These are phyloP conservation scores for Syzygium oleosum DNA, from an alignment of 345 rosid genomes.

Conservation along the genomic window DNA sequence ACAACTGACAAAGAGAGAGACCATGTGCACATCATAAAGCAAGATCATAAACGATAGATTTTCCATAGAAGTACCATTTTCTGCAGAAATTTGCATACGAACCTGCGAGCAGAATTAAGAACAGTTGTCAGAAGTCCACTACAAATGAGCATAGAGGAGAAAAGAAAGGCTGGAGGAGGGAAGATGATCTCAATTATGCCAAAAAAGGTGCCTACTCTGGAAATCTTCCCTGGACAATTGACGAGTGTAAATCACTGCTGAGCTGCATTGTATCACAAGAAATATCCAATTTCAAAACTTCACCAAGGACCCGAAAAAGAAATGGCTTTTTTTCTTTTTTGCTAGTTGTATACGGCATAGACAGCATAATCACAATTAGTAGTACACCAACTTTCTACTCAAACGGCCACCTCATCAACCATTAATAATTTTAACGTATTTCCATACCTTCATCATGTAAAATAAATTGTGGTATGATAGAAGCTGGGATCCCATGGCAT, in stretches of 20 bases:
- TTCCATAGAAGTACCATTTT: constrained; percentile 43
- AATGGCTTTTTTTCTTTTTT: not conserved
- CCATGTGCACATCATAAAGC: not conserved
- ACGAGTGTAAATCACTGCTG: constrained; percentile 56
- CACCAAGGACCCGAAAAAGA: not conserved
- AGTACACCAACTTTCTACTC: not conserved
- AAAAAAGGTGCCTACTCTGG: constrained; percentile 42
- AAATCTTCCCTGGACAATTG: constrained; percentile 47
- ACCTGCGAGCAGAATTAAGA: constrained; percentile 25
- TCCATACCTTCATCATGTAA: constrained; percentile 53
- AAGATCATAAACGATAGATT: not conserved
- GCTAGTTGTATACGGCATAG: not conserved
- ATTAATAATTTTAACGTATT: not conserved
- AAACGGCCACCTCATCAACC: not conserved
- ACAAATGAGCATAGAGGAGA: not conserved
- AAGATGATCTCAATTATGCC: not conserved
- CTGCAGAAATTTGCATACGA: constrained; percentile 56
- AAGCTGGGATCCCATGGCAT: constrained; percentile 85
- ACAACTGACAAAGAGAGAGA: not conserved
- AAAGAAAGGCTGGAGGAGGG: not conserved
- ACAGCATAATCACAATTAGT: not conserved
- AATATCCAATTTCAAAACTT: not conserved
- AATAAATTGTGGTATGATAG: constrained; percentile 68
- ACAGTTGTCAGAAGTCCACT: not conserved
- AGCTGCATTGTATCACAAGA: constrained; percentile 35